These are phyloP conservation scores for Annulohypoxylon stygium DNA, from an alignment of 495 filamentous ascomycete species.

Conservation along the genomic window DNA sequence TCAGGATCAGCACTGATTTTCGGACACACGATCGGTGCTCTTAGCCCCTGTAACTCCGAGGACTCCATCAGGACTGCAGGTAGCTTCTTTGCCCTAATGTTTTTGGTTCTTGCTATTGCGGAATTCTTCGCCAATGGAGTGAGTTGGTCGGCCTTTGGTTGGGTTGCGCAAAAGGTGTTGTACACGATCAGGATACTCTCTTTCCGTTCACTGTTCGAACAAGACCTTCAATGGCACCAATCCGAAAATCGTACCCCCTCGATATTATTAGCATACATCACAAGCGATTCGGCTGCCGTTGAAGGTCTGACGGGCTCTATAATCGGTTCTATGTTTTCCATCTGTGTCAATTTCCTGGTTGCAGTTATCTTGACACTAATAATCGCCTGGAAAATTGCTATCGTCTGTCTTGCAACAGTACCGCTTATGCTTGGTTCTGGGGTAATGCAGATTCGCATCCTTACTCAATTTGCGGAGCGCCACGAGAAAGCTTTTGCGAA, in stretches of 20 bases:
- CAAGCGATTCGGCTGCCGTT: constrained; percentile 64
- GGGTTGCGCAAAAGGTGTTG: constrained; percentile 62
- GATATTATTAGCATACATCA: constrained; percentile 65
- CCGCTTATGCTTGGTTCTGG: constrained; percentile 68
- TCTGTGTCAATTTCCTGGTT: constrained; percentile 57
- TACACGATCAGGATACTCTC: constrained; percentile 60
- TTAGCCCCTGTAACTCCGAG: constrained; percentile 52
- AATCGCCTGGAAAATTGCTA: constrained; percentile 73
- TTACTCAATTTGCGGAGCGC: constrained; percentile 69
- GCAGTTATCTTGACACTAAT: constrained; percentile 68
- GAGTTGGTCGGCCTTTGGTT: constrained; percentile 62
- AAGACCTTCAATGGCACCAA: constrained; percentile 66
- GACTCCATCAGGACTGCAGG: constrained; percentile 54
- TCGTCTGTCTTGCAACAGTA: constrained; percentile 67
- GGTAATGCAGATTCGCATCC: constrained; percentile 66
- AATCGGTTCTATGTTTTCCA: constrained; percentile 62
- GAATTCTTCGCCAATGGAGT: constrained; percentile 61
- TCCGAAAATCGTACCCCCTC: constrained; percentile 62
- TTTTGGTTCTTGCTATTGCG: constrained; percentile 65
- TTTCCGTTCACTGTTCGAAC: constrained; percentile 60
- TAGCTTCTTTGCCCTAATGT: constrained; percentile 66
- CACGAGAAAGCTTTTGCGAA: constrained; percentile 68
- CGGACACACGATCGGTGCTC: constrained; percentile 59
- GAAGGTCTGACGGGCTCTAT: constrained; percentile 60
- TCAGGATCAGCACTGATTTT: constrained; percentile 65